These are phyloP conservation scores for Emericellopsis atlantica DNA, from an alignment of 2,329 filamentous ascomycete species.

Conservation along the genomic window DNA sequence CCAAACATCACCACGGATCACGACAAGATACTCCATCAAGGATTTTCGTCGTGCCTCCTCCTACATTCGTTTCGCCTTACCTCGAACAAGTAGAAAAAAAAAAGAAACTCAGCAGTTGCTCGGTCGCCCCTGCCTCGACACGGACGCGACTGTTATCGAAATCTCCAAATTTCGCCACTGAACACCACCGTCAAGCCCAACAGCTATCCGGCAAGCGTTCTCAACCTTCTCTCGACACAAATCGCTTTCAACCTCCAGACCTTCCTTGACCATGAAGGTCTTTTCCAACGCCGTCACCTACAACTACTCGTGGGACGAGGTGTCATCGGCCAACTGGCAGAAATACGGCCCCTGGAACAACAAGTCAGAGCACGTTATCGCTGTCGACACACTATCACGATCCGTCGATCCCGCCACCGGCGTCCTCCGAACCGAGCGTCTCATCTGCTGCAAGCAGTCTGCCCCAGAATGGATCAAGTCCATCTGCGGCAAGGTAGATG, in stretches of 20 bases:
- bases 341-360: conserved; percentile 99
- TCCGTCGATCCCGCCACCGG: conserved; percentile 41
- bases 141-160: too few relatives aligned
- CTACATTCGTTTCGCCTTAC: too few relatives aligned
- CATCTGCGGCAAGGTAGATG: conserved; percentile 63
- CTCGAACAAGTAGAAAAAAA: not conserved
- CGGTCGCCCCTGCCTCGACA: too few relatives aligned
- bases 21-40: too few relatives aligned
- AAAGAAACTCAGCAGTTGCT: not conserved
- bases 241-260: not conserved
- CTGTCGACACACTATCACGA: conserved; percentile 83
- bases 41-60: too few relatives aligned
- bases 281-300: conserved; percentile 85
- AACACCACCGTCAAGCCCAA: not conserved
- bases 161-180: not conserved
- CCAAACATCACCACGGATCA: not conserved
- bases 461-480: conserved; percentile 71
- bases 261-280: conserved; percentile 64
- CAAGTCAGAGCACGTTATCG: conserved; percentile 91
- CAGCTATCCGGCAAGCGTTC: not conserved
- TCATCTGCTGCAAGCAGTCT: conserved; percentile 48
- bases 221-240: not conserved
- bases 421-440: conserved; percentile 48
- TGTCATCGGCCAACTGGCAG: conserved; percentile 93
- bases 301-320: conserved; percentile 97